Evolutionary conservation across 805 yeast genomes (phyloP), one percentile per base, ranked within the genome.

Genomic region (Myxozyma sirexii): DNA sequence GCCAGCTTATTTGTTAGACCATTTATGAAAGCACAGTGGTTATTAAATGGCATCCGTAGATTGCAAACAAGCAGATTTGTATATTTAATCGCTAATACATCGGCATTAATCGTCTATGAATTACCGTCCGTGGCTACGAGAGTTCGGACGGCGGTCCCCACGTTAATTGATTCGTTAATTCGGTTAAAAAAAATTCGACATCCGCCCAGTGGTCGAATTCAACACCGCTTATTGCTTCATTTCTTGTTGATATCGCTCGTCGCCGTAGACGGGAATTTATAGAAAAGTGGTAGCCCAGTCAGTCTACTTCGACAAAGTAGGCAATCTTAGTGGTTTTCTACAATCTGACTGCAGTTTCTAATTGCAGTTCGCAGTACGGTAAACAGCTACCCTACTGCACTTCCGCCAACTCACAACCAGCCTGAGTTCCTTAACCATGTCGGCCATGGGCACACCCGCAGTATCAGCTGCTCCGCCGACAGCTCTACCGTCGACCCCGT

Each of bases 141-240:
- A 12, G 46, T 5, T 21, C 31, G 31, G 31, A 42, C 46, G 46
- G n/a, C 42, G n/a, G 42, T 24, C 38, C 50, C 50, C 38, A 46
- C 38, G 41, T 46, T 46, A 46, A 17, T 15, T 12, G 19, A n/a
- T 38, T 17, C 23, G 23, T 12, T 21, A 12, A 8, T 21, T 29
- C 52, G 43, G 33, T 13, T 31, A 48, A 48, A 48, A 48, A 46
- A 48, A 48, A 48, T 23, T 47, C 26, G 43, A 39, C 17, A 13
- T 4, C 23, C 31, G 31, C 23, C 17, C 13, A 24, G 15, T 31
- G 21, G 31, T 19, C 10, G 31, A n/a, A 35, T 13, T 13, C 24
- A 27, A 29, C 38, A 27, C 54, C 13, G 17, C n/a, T 15, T n/a
- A 38, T 29, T 41, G 54, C 46, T n/a, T 27, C 46, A 37, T 24